phyloP scores from a whole-genome alignment of 371 early-diverging fungal genomes.

The Rhizomucor pusillus region DNA sequence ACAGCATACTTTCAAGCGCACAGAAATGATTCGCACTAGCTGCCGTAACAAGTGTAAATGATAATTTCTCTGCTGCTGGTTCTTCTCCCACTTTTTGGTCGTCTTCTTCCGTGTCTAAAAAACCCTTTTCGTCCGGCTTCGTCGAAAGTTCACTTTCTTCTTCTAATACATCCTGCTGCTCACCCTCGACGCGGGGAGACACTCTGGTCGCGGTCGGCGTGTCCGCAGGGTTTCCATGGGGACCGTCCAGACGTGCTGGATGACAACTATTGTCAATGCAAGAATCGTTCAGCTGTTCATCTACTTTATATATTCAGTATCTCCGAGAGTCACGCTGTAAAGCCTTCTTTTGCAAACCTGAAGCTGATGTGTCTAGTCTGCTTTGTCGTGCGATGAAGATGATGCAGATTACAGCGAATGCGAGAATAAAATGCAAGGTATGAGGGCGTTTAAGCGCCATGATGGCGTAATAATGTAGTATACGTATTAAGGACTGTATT shows the following conservation, averaged over 20 bases:
- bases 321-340: background rate
- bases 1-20: slow-evolving; percentile 46
- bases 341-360: background rate
- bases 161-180: too few relatives aligned
- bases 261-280: background rate
- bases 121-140: too few relatives aligned
- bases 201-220: too few relatives aligned
- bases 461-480: slow-evolving; percentile 3
- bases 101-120: too few relatives aligned
- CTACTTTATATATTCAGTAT: background rate
- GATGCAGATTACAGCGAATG: slow-evolving; percentile 18
- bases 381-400: slow-evolving; percentile 14
- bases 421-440: slow-evolving; percentile 15
- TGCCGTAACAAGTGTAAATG: slow-evolving; percentile 47
- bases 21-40: slow-evolving; percentile 56
- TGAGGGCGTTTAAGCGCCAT: slow-evolving; percentile 17
- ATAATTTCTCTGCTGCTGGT: background rate
- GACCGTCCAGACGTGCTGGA: too few relatives aligned
- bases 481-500: too few relatives aligned
- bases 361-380: slow-evolving; percentile 3
- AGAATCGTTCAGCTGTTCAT: background rate
- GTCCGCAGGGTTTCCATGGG: too few relatives aligned
- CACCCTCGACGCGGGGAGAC: too few relatives aligned
- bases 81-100: too few relatives aligned
- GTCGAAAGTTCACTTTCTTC: too few relatives aligned